Evolutionary conservation across 768 basidiomycete species (phyloP).

Genomic region (Trametes sanguinea): DNA sequence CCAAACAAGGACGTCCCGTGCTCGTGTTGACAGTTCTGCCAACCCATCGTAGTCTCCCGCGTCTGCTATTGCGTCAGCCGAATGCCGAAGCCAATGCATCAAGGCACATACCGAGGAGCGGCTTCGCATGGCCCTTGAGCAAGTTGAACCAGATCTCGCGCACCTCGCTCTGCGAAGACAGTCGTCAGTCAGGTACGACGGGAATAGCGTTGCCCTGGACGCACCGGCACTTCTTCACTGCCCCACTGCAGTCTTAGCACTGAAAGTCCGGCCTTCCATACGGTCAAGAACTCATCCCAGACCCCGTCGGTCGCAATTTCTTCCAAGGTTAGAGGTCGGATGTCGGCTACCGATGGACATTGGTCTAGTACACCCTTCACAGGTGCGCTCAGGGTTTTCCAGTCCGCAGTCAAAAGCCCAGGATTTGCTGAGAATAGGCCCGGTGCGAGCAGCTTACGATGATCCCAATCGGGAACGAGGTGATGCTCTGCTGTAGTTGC

Average conservation of each 20-base stretch:
- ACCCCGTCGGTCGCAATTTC: conserved; percentile 58
- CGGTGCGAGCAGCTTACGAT: conserved; percentile 49
- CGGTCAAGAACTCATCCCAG: conserved; percentile 50
- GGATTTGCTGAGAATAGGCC: conserved; percentile 58
- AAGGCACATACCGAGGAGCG: conserved; percentile 45
- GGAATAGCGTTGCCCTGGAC: conserved; percentile 26
- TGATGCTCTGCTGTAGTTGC: not conserved
- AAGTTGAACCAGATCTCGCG: conserved; percentile 60
- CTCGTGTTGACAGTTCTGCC: conserved; percentile 26
- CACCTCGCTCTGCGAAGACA: conserved; percentile 43
- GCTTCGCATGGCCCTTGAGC: conserved; percentile 48
- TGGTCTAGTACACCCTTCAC: conserved; percentile 58
- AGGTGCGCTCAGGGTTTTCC: conserved; percentile 43
- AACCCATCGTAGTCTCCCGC: conserved; percentile 40
- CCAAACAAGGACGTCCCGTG: conserved; percentile 47
- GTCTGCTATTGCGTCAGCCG: conserved; percentile 35
- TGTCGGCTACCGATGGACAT: conserved; percentile 52
- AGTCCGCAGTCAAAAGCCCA: conserved; percentile 57
- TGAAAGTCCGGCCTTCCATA: conserved; percentile 54
- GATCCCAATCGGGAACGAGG: conserved; percentile 42
- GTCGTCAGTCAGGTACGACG: conserved; percentile 1
- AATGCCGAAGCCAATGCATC: not conserved
- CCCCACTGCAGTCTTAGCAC: conserved; percentile 49
- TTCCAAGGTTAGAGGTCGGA: conserved; percentile 56
- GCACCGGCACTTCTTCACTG: conserved; percentile 46